phyloP scores from a whole-genome alignment of 2,329 filamentous ascomycete genomes.

The Rosellinia necatrix region DNA sequence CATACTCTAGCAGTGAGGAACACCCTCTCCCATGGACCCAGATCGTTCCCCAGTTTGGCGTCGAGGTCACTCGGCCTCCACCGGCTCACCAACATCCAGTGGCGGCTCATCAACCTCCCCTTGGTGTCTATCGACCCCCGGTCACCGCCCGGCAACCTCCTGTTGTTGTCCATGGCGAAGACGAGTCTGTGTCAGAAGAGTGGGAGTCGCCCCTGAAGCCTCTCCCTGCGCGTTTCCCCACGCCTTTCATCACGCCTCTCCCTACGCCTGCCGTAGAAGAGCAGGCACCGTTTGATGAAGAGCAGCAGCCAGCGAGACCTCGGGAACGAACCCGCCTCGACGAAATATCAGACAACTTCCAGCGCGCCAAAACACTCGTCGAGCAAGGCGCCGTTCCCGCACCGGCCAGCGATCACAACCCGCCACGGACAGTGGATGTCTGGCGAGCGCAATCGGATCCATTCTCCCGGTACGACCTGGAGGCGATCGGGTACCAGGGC shows the following conservation, averaged over 20 bases:
- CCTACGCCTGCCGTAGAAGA: conserved; percentile 2
- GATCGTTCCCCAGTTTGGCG: conserved; percentile 29
- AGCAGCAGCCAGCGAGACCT: neutral
- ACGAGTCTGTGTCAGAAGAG: conserved; percentile 3
- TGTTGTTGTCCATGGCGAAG: conserved; percentile 4
- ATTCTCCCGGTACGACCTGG: conserved; percentile 41
- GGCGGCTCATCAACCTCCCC: conserved; percentile 8
- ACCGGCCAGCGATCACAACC: conserved; percentile 14
- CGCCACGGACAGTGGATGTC: conserved; percentile 39
- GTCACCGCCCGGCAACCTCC: too few relatives aligned
- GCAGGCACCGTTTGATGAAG: neutral
- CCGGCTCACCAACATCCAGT: conserved; percentile 15
- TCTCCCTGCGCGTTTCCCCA: conserved; percentile 5
- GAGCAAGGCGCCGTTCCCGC: conserved; percentile 6
- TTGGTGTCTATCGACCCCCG: neutral
- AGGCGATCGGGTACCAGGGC: conserved; percentile 40
- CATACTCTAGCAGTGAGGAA: conserved; percentile 28
- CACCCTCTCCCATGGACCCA: conserved; percentile 27
- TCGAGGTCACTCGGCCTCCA: conserved; percentile 13
- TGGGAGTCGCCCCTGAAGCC: conserved; percentile 13
- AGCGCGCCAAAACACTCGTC: conserved; percentile 14
- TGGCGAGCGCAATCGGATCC: conserved; percentile 39
- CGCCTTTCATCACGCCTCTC: too few relatives aligned
- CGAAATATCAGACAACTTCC: conserved; percentile 13
- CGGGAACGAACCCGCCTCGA: conserved; percentile 8